Percentiles rank a stretch among this genome's conserved stretches.
Evolutionary conservation across 768 basidiomycete species (phyloP).

Genomic region (Boletus rufocinnamomeus): DNA sequence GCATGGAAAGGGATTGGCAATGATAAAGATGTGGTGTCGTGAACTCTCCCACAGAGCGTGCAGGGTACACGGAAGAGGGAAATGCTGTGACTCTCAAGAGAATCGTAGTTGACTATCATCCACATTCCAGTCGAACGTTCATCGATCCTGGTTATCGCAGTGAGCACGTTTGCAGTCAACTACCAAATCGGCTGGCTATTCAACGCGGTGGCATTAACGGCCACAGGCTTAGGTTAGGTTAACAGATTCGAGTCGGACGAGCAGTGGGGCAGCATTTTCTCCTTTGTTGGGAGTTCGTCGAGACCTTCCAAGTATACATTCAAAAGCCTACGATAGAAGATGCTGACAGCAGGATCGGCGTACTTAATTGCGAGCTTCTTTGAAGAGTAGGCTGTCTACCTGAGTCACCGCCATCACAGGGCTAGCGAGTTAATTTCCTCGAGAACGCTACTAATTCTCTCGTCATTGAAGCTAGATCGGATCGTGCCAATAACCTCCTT

Average conservation of each 20-base stretch:
- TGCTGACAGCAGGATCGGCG: not conserved
- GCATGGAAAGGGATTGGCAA: constrained; percentile 15
- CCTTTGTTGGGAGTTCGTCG: not conserved
- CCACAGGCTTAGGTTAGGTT: too few species aligned
- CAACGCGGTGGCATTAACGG: too few species aligned
- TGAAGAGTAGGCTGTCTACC: constrained; percentile 1
- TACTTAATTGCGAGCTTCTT: not conserved
- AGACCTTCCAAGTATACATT: not conserved
- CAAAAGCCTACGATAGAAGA: not conserved
- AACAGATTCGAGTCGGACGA: too few species aligned
- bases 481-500: constrained; percentile 42
- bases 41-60: too few species aligned
- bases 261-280: not conserved
- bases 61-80: too few species aligned
- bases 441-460: constrained; percentile 53
- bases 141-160: not conserved
- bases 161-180: too few species aligned
- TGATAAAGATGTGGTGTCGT: not conserved
- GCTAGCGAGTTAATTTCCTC: constrained; percentile 50
- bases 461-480: constrained; percentile 55
- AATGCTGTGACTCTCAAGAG: too few species aligned
- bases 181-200: too few species aligned
- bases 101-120: not conserved
- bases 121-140: not conserved
- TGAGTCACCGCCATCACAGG: constrained; percentile 5